A percentile compares a stretch with the other conserved stretches of the same genome.
Evolutionary conservation across 2,329 filamentous ascomycete genomes (phyloP).

Genomic region (Penicillium digitatum): DNA sequence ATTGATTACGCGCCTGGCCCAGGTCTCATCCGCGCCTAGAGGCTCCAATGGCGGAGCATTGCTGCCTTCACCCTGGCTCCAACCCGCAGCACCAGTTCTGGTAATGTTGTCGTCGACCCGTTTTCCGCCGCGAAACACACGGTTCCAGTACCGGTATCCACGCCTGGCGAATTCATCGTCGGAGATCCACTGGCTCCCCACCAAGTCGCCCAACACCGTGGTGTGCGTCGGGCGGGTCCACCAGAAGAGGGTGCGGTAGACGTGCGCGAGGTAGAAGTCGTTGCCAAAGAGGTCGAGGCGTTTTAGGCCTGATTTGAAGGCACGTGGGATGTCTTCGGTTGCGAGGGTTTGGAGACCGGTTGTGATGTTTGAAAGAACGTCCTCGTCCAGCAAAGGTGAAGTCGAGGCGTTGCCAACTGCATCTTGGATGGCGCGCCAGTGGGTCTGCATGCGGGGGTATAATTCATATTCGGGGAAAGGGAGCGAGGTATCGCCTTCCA

Average conservation of each 20-base stretch:
- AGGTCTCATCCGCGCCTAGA: slow-evolving; percentile 49
- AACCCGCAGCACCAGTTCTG: slow-evolving; percentile 25
- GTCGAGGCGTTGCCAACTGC: slow-evolving; percentile 11
- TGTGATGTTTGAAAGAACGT: slow-evolving; percentile 23
- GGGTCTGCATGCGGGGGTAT: slow-evolving; percentile 40
- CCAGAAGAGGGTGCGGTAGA: slow-evolving; percentile 79
- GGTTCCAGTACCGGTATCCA: slow-evolving; percentile 71
- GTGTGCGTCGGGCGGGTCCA: slow-evolving; percentile 83
- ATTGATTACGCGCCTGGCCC: slow-evolving; percentile 78
- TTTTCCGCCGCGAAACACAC: slow-evolving; percentile 67
- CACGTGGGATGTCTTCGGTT: slow-evolving; percentile 64
- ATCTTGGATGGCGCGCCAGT: slow-evolving; percentile 30
- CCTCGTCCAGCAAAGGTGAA: slow-evolving; percentile 13
- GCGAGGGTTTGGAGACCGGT: slow-evolving; percentile 40
- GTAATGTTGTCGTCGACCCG: slow-evolving; percentile 53
- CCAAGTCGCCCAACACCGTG: slow-evolving; percentile 80
- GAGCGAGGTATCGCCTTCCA: slow-evolving; percentile 87
- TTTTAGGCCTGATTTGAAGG: slow-evolving; percentile 68
- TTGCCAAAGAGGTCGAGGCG: slow-evolving; percentile 85
- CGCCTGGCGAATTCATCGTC: slow-evolving; percentile 77
- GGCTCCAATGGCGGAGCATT: slow-evolving; percentile 20
- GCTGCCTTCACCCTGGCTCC: slow-evolving; percentile 40
- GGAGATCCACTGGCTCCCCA: slow-evolving; percentile 92
- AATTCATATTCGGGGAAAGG: slow-evolving; percentile 50
- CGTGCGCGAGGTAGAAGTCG: slow-evolving; percentile 89